phyloP scores from a whole-genome alignment of 2,329 filamentous ascomycete species.

The Colletotrichum cuscutae region DNA sequence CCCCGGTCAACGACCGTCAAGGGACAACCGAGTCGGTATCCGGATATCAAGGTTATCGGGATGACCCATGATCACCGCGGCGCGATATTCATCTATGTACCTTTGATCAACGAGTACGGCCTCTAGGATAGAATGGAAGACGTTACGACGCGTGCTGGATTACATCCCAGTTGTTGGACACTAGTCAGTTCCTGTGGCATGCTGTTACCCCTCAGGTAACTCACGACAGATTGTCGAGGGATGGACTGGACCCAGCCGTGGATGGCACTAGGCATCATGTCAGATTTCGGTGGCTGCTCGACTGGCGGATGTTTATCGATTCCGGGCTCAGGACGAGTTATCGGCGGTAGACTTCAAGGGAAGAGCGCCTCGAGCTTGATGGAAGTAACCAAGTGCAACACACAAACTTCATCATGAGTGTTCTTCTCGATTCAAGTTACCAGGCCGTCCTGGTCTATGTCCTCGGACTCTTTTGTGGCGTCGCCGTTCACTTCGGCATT shows the following conservation, averaged over 20 bases:
- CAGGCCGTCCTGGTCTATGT: slow-evolving; percentile 5
- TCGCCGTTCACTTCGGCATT: slow-evolving; percentile 31
- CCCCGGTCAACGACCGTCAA: slow-evolving; percentile 16
- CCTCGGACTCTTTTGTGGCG: slow-evolving; percentile 27
- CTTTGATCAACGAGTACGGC: slow-evolving; percentile 14
- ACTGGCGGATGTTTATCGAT: slow-evolving; percentile 3
- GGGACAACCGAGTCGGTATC: slow-evolving; percentile 11
- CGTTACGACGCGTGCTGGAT: slow-evolving; percentile 9
- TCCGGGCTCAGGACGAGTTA: neutral
- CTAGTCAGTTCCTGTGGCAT: slow-evolving; percentile 16
- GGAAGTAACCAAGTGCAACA: neutral
- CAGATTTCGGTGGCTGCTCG: neutral
- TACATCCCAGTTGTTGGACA: slow-evolving; percentile 11
- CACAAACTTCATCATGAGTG: slow-evolving; percentile 18
- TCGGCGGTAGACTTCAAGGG: slow-evolving; percentile 5
- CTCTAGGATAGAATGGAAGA: neutral
- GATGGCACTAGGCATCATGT: slow-evolving; percentile 1
- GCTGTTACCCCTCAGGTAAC: slow-evolving; percentile 7
- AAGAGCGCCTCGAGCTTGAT: neutral
- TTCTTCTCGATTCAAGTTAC: neutral
- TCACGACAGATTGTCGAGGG: neutral
- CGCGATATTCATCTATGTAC: slow-evolving; percentile 10
- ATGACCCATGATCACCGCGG: slow-evolving; percentile 22
- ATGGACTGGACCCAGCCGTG: slow-evolving; percentile 5
- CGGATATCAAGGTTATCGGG: slow-evolving; percentile 31